Evolutionary conservation across 2,329 filamentous ascomycete genomes (phyloP).

Genomic region (Colletotrichum noveboracense): DNA sequence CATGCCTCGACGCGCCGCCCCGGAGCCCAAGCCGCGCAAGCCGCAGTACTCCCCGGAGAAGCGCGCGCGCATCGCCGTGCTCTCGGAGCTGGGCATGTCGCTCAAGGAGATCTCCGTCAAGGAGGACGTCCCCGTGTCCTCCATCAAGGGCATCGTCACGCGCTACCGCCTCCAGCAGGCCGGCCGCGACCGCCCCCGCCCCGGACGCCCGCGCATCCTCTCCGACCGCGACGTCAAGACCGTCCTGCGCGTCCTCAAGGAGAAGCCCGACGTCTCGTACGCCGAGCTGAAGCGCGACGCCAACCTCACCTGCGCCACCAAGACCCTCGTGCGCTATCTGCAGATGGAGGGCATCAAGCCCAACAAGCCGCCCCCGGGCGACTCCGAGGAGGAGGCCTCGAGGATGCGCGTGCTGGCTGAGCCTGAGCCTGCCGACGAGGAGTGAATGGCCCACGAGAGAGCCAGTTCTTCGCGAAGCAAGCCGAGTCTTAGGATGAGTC

Average conservation of each 20-base stretch:
- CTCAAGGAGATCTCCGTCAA: slow-evolving; percentile 21
- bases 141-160: slow-evolving; percentile 22
- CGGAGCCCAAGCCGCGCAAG: slow-evolving; percentile 19
- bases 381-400: slow-evolving; percentile 20
- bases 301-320: slow-evolving; percentile 15
- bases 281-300: slow-evolving; percentile 18
- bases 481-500: neutral
- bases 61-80: slow-evolving; percentile 19
- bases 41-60: slow-evolving; percentile 22
- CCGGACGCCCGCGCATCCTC: slow-evolving; percentile 16
- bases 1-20: slow-evolving; percentile 20
- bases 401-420: slow-evolving; percentile 10
- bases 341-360: slow-evolving; percentile 21
- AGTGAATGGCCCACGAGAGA: neutral
- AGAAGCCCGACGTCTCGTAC: slow-evolving; percentile 15
- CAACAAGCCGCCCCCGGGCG: slow-evolving; percentile 18
- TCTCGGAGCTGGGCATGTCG: slow-evolving; percentile 21
- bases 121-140: slow-evolving; percentile 20
- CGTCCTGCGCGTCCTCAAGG: slow-evolving; percentile 17
- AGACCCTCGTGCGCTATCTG: slow-evolving; percentile 19
- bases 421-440: neutral
- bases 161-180: slow-evolving; percentile 21
- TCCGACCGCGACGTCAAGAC: slow-evolving; percentile 20
- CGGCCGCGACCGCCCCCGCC: slow-evolving; percentile 16
- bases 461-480: neutral